Evolutionary conservation across 1,139 yeast species (phyloP), one percentile per base, ranked within the genome.

Genomic region (Geotrichum citri-aurantii): DNA sequence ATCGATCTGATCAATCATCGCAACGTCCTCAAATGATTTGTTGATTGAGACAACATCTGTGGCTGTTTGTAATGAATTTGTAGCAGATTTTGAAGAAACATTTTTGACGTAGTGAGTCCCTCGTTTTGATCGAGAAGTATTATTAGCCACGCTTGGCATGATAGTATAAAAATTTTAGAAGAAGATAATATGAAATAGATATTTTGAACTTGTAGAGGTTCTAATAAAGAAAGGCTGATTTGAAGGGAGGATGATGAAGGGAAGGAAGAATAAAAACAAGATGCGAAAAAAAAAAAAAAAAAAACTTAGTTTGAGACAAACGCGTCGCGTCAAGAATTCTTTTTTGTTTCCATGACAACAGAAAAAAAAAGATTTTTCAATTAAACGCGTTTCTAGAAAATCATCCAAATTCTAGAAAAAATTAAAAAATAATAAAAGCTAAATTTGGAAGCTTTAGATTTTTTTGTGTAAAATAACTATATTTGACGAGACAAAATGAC

Each of bases 1-100:
- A 68, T 91, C 97, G 7, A 90, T 60, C 24, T 61, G 55, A 56
- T 71, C 73, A 12, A 62, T 63, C 26, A 60, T 56, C 56, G 47
- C 68, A 12, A 65, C 68, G 47, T 61, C 63, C 33, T 69, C 70
- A 52, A 68, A 68, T 48, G 64, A 55, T 42, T 65, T 61, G 26
- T 65, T 62, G 11, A 61, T 50, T 7, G 69, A 49, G 2, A 52
- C 53, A 7, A 55, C 54, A 24, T 49, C 57, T 7, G 46, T 47
- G 10, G 56, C 46, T n/a, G 55, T 51, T 31, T 27, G 33, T 11
- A 47, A 26, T 6, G 52, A 21, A 24, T 47, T 56, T 2, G 40
- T 19, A 7, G 48, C 31, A 3, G 52, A 21, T 23, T 33, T 48
- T 29, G 19, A 24, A 17, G n/a, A n/a, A 3, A 37, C n/a, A 27